These are phyloP conservation scores for Penicillium sp. DNA, from an alignment of 2,329 filamentous ascomycete genomes.

Conservation along the genomic window DNA sequence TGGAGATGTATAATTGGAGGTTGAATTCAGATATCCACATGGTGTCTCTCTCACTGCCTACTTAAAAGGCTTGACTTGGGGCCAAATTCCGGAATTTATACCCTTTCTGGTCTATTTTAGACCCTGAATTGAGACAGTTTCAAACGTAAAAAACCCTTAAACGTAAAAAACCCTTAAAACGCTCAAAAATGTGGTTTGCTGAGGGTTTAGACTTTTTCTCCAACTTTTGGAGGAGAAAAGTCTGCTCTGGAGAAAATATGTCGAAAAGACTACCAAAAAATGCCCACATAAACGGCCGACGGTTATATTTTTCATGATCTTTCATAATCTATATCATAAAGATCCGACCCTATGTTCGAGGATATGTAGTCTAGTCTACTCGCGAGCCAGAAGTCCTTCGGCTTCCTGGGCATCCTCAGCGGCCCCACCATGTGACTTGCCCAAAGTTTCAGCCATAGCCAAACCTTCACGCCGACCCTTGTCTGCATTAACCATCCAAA, in stretches of 20 bases:
- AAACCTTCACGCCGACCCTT: constrained; percentile 35
- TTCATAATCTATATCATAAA: background rate
- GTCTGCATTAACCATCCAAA: constrained; percentile 64
- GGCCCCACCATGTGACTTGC: constrained; percentile 13
- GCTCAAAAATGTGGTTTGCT: too few species aligned
- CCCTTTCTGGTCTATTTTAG: background rate
- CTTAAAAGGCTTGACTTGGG: background rate
- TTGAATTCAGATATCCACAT: background rate
- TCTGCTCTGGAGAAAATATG: too few species aligned
- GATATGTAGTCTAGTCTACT: constrained; percentile 1
- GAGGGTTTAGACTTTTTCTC: too few species aligned
- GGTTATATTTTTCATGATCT: too few species aligned
- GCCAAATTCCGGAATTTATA: background rate
- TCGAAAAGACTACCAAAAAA: too few species aligned
- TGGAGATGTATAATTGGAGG: background rate
- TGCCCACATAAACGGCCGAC: too few species aligned
- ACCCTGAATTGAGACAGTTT: background rate
- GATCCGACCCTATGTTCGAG: background rate
- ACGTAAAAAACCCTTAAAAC: too few species aligned
- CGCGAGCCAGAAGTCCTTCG: constrained; percentile 26
- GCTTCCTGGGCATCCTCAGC: constrained; percentile 26
- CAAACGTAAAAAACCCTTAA: background rate
- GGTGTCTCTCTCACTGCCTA: background rate
- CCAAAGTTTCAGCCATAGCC: constrained; percentile 30
- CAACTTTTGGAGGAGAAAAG: too few species aligned